Base-by-base conservation (phyloP, 768 basidiomycete species). In the Leccinellum luteum region DNA sequence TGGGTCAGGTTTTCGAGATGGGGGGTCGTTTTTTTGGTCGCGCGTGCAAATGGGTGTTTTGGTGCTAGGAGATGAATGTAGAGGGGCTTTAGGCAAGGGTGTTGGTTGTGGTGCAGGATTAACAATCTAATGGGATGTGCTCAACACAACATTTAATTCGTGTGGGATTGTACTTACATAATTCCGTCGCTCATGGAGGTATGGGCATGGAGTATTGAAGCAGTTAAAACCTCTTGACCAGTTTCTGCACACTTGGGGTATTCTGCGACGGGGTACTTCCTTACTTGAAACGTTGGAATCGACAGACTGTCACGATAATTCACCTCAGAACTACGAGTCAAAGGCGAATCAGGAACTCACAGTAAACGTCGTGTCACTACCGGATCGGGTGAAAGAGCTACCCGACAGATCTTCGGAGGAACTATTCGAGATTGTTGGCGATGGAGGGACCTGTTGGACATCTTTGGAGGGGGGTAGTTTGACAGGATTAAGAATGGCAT, bases 321-420 rank as follows among this genome's bases (percentile, higher is more conserved):
- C 17, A 5, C 7, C 25, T 68, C 23, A 57, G 48, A 45, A 49
- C 27, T 3, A 49, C 14, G 13, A 8, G 14, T 15, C 3, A 10
- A 14, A 1, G 6, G 2, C 0, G n/a, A 8, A 48, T 21, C 6
- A 17, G 4, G 9, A 15, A 44, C 64, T 27, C 56, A 69, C 67
- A 9, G 64, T 69, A 44, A 56, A 61, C 2, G 68, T 57, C 2
- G 68, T 69, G 32, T 65, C 61, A 9, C 66, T 64, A 8, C 66
- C 60, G 7, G 34, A 45, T 3, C 12, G 27, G 9, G 50, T 32
- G 2, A 54, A 67, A 6, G 65, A 68, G 0, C 31, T 30, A 0
- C 61, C 57, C 3, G 59, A 70, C 3, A 48, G 6, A 6, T 61
- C 68, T 50, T 66, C 68, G 6, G 68, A 68, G 3, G 64, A 63